phyloP scores from a whole-genome alignment of 148 eudicot genomes.

The Vaccinium vitisidaea region DNA sequence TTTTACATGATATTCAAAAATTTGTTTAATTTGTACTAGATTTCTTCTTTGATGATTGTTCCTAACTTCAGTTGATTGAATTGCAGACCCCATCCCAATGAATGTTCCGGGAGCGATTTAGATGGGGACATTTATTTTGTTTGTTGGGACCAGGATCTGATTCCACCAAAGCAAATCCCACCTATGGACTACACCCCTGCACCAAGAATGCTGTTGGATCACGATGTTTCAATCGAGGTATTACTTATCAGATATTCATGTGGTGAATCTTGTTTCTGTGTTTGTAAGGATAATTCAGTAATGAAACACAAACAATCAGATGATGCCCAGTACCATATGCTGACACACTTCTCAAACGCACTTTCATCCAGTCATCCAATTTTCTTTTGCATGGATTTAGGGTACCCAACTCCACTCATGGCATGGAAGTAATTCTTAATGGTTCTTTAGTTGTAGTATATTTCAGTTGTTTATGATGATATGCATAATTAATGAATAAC shows the following conservation, averaged over 20 bases:
- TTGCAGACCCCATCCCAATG: slow-evolving; percentile 90
- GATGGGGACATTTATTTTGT: slow-evolving; percentile 95
- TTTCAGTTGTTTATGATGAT: background rate
- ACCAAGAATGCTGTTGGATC: slow-evolving; percentile 44
- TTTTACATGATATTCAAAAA: background rate
- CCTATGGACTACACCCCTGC: slow-evolving; percentile 84
- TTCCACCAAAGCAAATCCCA: slow-evolving; percentile 49
- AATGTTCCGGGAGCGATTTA: slow-evolving; percentile 97
- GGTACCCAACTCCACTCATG: background rate
- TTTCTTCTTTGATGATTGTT: background rate
- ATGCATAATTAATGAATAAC: too few species aligned
- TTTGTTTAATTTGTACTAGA: background rate
- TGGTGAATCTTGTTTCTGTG: background rate
- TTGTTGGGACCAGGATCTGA: slow-evolving; percentile 80
- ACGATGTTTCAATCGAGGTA: slow-evolving; percentile 73
- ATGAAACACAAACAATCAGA: too few species aligned
- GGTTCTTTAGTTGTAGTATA: background rate
- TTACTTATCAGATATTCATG: background rate
- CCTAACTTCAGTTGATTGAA: background rate
- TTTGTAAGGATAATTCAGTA: background rate
- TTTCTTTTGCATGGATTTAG: background rate
- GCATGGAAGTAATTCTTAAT: background rate
- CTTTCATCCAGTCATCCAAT: background rate
- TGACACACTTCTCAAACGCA: background rate
- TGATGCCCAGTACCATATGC: background rate